These are phyloP conservation scores for Sporisorium reilianum DNA, from an alignment of 1,284 basidiomycete genomes.

Conservation along the genomic window DNA sequence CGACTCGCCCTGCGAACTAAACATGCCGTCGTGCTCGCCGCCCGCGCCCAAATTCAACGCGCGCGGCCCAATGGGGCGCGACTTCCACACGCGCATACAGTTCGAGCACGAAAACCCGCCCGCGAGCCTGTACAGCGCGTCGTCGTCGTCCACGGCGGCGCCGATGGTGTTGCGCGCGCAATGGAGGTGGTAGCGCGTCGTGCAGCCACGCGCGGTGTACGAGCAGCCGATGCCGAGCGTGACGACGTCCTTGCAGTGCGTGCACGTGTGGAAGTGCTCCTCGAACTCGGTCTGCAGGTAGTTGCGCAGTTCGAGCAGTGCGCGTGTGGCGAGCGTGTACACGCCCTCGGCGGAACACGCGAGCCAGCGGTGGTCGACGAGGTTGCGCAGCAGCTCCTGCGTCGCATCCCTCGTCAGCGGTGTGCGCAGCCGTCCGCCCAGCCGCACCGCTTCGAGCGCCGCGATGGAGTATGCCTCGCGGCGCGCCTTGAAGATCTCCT, in stretches of 20 bases:
- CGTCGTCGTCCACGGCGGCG: constrained; percentile 20
- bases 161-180: constrained; percentile 38
- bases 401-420: constrained; percentile 81
- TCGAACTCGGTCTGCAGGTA: constrained; percentile 82
- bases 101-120: constrained; percentile 29
- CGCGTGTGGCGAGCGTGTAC: constrained; percentile 81
- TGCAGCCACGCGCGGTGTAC: constrained; percentile 15
- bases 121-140: constrained; percentile 15
- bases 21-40: constrained; percentile 2
- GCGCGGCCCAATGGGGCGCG: constrained; percentile 41
- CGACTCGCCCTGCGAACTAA: constrained; percentile 15
- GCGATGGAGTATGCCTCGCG: constrained; percentile 80
- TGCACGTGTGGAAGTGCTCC: constrained; percentile 77
- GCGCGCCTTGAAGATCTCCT: constrained; percentile 85
- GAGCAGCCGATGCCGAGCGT: constrained; percentile 40
- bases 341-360: constrained; percentile 78
- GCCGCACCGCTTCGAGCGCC: constrained; percentile 76
- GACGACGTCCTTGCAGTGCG: constrained; percentile 78
- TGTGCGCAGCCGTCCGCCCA: constrained; percentile 74
- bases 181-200: constrained; percentile 33
- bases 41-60: constrained; percentile 15
- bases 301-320: constrained; percentile 78
- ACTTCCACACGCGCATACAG: constrained; percentile 28
- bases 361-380: constrained; percentile 85
- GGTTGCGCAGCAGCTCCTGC: constrained; percentile 79